A percentile compares a stretch with the other conserved stretches of the same genome.
Evolutionary conservation across 345 rosid genomes (phyloP).

Genomic region (Rhodamnia argentea): DNA sequence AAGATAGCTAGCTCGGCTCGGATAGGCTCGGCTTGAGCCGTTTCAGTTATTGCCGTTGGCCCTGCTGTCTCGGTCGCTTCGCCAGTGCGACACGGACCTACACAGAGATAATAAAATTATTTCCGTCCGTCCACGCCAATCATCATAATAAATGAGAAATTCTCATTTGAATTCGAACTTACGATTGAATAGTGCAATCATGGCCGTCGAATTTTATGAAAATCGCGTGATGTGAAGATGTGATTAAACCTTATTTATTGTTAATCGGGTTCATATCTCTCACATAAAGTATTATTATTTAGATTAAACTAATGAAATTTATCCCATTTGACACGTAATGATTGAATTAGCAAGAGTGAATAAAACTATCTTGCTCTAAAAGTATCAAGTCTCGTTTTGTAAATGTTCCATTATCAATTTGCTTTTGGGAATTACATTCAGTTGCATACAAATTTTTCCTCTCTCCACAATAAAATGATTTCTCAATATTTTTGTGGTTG

Average conservation of each 20-base stretch:
- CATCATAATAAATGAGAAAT: too few relatives aligned
- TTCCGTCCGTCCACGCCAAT: too few relatives aligned
- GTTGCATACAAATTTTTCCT: neutral
- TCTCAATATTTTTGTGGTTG: rapidly evolving
- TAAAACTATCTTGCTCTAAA: neutral
- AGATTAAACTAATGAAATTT: neutral
- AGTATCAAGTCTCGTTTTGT: rapidly evolving
- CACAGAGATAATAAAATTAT: neutral
- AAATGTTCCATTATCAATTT: neutral
- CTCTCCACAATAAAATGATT: rapidly evolving
- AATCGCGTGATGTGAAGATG: neutral
- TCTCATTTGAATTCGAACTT: too few relatives aligned
- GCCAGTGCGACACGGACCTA: neutral
- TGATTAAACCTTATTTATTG: neutral
- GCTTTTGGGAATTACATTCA: neutral
- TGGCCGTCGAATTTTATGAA: neutral
- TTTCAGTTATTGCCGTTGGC: neutral
- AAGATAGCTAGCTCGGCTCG: neutral
- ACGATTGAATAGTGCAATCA: neutral
- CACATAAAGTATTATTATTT: neutral
- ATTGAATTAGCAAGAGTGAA: neutral
- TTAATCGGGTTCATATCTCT: neutral
- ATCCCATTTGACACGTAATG: neutral
- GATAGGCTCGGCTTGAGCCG: neutral
- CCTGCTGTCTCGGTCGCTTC: neutral